Percentiles rank a stretch among this genome's conserved stretches.
phyloP scores from a whole-genome alignment of 306 rosid species.

The Vigna angularis region DNA sequence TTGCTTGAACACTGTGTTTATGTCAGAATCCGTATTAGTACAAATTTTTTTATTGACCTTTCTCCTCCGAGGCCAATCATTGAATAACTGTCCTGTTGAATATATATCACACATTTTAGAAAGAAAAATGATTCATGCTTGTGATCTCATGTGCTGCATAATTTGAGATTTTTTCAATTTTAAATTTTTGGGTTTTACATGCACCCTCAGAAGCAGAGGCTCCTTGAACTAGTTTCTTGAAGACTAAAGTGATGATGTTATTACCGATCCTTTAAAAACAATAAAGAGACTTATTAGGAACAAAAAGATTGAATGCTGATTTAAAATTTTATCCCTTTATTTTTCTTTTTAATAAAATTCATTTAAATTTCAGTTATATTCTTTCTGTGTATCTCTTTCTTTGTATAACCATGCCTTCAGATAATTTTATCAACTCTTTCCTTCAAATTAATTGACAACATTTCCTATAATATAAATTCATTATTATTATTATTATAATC shows the following conservation, averaged over 20 bases:
- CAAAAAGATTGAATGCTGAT: background rate
- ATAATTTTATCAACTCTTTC: background rate
- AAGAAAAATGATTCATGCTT: too few species aligned
- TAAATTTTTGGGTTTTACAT: too few species aligned
- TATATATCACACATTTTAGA: too few species aligned
- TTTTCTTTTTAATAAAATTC: background rate
- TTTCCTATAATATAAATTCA: constrained; percentile 18
- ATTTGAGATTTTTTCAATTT: too few species aligned
- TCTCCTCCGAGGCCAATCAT: too few species aligned
- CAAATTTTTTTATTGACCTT: too few species aligned
- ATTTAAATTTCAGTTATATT: background rate
- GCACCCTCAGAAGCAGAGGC: too few species aligned
- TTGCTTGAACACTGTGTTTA: too few species aligned
- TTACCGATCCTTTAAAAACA: constrained; percentile 22
- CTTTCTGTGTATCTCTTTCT: background rate
- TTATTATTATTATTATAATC: too few species aligned
- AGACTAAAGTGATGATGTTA: constrained; percentile 15
- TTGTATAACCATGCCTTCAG: constrained; percentile 38
- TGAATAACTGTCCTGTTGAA: too few species aligned
- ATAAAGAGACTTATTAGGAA: background rate
- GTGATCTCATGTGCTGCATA: too few species aligned
- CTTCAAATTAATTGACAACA: constrained; percentile 20
- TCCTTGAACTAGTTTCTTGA: constrained; percentile 22
- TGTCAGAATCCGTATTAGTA: too few species aligned
- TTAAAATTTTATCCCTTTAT: background rate